Evolutionary conservation across 2,329 filamentous ascomycete genomes (phyloP).

Genomic region (Esteya vermicola): DNA sequence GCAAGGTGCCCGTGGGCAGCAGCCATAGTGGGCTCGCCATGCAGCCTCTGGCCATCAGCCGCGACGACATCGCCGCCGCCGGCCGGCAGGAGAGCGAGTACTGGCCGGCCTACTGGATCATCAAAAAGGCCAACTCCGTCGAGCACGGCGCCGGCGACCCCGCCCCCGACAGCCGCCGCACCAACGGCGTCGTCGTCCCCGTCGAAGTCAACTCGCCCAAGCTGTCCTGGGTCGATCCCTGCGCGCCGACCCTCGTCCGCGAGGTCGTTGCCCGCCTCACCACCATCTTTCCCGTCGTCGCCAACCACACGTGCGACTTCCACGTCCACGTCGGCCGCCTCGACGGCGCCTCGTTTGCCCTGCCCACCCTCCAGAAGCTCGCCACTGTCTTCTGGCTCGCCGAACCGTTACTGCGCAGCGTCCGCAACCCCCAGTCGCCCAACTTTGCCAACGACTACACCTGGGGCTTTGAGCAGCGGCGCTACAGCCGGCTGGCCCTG

Average conservation of each 20-base stretch:
- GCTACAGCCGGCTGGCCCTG: slow-evolving; percentile 18
- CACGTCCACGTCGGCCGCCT: slow-evolving; percentile 23
- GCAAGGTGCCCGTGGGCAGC: slow-evolving; percentile 6
- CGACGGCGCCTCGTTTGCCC: slow-evolving; percentile 17
- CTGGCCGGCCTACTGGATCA: slow-evolving; percentile 23
- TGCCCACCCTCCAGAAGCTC: slow-evolving; percentile 20
- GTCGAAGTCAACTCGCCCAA: slow-evolving; percentile 24
- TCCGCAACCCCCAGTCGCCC: slow-evolving; percentile 21
- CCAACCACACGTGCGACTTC: slow-evolving; percentile 24
- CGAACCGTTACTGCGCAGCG: slow-evolving; percentile 20
- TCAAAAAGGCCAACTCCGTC: slow-evolving; percentile 26
- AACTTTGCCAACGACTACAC: slow-evolving; percentile 23
- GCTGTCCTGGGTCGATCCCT: slow-evolving; percentile 14
- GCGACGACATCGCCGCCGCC: slow-evolving; percentile 12
- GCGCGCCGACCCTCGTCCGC: slow-evolving; percentile 9
- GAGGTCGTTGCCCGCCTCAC: slow-evolving; percentile 14
- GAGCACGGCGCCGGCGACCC: slow-evolving; percentile 15
- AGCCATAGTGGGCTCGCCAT: neutral
- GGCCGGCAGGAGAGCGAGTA: slow-evolving; percentile 16
- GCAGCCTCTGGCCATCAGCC: slow-evolving; percentile 14
- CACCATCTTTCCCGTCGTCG: slow-evolving; percentile 11
- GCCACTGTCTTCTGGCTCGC: slow-evolving; percentile 21
- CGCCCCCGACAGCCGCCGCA: slow-evolving; percentile 2
- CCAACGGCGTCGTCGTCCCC: slow-evolving; percentile 18
- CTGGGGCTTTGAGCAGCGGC: slow-evolving; percentile 20